Evolutionary conservation across 371 early-diverging fungal species (phyloP).

Genomic region (Rhizopus stolonifer): DNA sequence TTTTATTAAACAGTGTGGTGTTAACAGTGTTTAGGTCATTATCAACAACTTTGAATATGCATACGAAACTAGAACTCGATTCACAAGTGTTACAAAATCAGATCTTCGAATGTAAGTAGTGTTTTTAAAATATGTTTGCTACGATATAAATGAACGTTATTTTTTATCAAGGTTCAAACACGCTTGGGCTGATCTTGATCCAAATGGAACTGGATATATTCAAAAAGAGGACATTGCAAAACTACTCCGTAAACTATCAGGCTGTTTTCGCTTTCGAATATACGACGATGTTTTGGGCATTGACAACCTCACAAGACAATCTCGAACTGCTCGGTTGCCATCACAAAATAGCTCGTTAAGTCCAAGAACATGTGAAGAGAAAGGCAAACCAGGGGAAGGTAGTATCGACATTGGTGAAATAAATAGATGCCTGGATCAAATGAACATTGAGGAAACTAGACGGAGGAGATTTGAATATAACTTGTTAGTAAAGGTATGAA

Average conservation of each 20-base stretch:
- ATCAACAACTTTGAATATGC: constrained; percentile 64
- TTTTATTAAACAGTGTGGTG: not conserved
- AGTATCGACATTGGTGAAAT: constrained; percentile 23
- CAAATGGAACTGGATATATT: constrained; percentile 53
- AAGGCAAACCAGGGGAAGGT: not conserved
- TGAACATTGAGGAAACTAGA: constrained; percentile 23
- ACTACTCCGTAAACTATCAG: constrained; percentile 44
- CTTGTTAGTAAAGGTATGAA: constrained; percentile 45
- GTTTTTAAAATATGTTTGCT: not conserved
- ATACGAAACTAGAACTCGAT: constrained; percentile 55
- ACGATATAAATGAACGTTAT: not conserved
- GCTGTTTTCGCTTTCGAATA: constrained; percentile 45
- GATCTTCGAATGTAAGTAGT: constrained; percentile 50
- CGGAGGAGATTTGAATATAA: constrained; percentile 51
- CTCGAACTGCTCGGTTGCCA: not conserved
- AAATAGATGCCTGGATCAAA: constrained; percentile 24
- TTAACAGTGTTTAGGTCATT: constrained; percentile 34
- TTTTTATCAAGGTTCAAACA: constrained; percentile 42
- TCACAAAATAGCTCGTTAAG: not conserved
- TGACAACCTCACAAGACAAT: constrained; percentile 12
- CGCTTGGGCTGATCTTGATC: constrained; percentile 60
- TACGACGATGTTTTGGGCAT: constrained; percentile 39
- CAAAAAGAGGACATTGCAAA: constrained; percentile 49
- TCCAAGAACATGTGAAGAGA: constrained; percentile 5
- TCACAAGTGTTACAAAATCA: constrained; percentile 53